phyloP scores from a whole-genome alignment of 805 yeast genomes.

The Ogataea ganodermae region DNA sequence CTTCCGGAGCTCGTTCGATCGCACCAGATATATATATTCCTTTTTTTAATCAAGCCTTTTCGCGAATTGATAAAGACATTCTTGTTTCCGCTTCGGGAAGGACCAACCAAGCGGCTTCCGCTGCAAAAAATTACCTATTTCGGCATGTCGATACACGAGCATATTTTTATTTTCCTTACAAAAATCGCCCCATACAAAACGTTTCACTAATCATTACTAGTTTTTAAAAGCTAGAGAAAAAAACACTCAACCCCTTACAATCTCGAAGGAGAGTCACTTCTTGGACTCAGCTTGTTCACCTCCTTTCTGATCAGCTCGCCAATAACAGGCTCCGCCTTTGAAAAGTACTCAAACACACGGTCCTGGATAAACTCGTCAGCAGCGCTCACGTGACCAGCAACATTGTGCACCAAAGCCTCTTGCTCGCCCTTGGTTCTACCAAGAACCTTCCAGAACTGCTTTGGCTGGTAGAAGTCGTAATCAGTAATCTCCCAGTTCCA shows the following conservation, averaged over 20 bases:
- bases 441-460: constrained; percentile 75
- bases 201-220: not conserved
- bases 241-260: constrained; percentile 16
- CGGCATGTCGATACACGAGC: constrained; percentile 11
- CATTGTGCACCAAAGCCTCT: constrained; percentile 77
- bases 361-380: constrained; percentile 81
- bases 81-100: constrained; percentile 12
- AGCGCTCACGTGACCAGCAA: constrained; percentile 68
- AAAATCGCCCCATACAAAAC: not conserved
- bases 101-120: constrained; percentile 12
- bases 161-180: not conserved
- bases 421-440: constrained; percentile 82
- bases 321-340: constrained; percentile 68
- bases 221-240: not conserved
- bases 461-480: constrained; percentile 76
- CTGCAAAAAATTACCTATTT: constrained; percentile 12
- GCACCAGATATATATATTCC: not conserved
- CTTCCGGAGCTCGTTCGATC: not conserved
- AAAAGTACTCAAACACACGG: constrained; percentile 73
- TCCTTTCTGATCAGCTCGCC: constrained; percentile 70
- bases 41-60: not conserved
- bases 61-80: constrained; percentile 1
- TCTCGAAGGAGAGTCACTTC: constrained; percentile 37
- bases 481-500: constrained; percentile 65
- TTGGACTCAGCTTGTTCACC: constrained; percentile 51